Evolutionary conservation across 2,329 filamentous ascomycete species (phyloP).

Genomic region (Penicillium sp.): DNA sequence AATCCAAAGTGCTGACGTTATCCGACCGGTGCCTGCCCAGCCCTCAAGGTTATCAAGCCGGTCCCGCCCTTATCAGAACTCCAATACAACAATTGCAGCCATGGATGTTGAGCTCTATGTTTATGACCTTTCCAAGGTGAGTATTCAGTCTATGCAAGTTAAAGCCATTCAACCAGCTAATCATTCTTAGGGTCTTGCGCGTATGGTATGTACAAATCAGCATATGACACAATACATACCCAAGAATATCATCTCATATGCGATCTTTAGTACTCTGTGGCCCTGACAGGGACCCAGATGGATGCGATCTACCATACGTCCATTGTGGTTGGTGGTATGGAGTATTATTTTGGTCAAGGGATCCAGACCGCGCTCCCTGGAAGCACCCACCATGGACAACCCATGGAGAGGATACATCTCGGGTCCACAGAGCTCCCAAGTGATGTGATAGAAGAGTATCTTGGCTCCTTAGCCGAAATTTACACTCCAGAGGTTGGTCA

Average conservation of each 20-base stretch:
- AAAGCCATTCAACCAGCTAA: background rate
- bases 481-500: slow-evolving; percentile 73
- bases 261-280: slow-evolving; percentile 50
- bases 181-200: slow-evolving; percentile 53
- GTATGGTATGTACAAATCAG: slow-evolving; percentile 41
- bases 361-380: slow-evolving; percentile 81
- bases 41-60: slow-evolving; percentile 7
- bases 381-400: slow-evolving; percentile 79
- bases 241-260: background rate
- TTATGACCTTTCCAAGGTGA: slow-evolving; percentile 70
- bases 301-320: slow-evolving; percentile 96
- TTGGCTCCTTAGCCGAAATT: slow-evolving; percentile 77
- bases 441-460: slow-evolving; percentile 81
- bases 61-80: background rate
- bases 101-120: slow-evolving; percentile 79
- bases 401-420: slow-evolving; percentile 72
- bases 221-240: background rate
- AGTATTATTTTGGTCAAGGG: slow-evolving; percentile 88
- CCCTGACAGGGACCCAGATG: slow-evolving; percentile 68
- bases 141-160: background rate
- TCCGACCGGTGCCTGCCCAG: slow-evolving; percentile 21
- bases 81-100: background rate
- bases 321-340: slow-evolving; percentile 77
- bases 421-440: slow-evolving; percentile 76
- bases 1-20: slow-evolving; percentile 28